Evolutionary conservation across 2,329 filamentous ascomycete species (phyloP).

Genomic region (Helotiales sp.): DNA sequence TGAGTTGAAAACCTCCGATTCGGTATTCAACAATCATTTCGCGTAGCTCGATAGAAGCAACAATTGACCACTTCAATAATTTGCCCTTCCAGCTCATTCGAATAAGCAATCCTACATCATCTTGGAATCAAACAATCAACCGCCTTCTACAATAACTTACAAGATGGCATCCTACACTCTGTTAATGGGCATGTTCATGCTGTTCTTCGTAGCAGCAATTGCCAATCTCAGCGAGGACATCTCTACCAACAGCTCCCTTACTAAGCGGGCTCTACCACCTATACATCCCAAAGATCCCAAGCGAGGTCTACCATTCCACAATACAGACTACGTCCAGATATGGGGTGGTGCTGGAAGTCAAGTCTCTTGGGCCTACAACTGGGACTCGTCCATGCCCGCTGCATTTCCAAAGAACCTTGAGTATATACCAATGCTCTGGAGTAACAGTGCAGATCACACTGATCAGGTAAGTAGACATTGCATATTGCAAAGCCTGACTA

Average conservation of each 20-base stretch:
- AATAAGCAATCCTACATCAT: too few species aligned
- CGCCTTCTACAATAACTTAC: too few species aligned
- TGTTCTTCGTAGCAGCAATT: not conserved
- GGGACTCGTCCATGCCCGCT: slow-evolving; percentile 55
- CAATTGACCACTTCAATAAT: too few species aligned
- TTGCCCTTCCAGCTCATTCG: too few species aligned
- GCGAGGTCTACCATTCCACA: slow-evolving; percentile 26
- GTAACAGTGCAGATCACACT: slow-evolving; percentile 52
- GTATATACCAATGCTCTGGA: slow-evolving; percentile 72
- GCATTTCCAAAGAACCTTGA: slow-evolving; percentile 51
- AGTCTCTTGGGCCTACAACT: slow-evolving; percentile 67
- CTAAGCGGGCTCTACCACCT: not conserved
- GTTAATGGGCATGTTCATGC: not conserved
- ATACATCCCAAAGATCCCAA: slow-evolving; percentile 9
- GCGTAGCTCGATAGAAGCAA: too few species aligned
- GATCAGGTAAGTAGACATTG: slow-evolving; percentile 28
- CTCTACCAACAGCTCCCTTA: not conserved
- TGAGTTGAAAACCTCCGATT: too few species aligned
- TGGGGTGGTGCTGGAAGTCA: slow-evolving; percentile 26
- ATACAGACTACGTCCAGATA: slow-evolving; percentile 24
- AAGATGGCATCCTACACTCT: not conserved
- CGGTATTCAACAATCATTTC: too few species aligned
- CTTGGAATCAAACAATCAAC: too few species aligned
- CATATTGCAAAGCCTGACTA: too few species aligned
- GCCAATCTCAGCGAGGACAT: not conserved